Evolutionary conservation across 495 filamentous ascomycete genomes (phyloP).

Genomic region (Penicillium fimorum): DNA sequence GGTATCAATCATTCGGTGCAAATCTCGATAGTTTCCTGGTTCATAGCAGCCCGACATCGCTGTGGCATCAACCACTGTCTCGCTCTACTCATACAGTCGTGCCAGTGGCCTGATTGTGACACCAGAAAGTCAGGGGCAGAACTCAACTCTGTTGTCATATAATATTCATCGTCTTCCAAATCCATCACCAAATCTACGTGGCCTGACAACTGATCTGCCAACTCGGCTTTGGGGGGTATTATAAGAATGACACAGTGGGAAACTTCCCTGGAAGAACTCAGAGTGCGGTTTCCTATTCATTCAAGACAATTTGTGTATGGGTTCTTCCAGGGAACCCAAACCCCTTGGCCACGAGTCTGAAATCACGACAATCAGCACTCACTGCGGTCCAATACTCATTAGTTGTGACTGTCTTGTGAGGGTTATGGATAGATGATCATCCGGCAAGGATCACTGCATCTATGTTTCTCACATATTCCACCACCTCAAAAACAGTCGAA

Average conservation of each 20-base stretch:
- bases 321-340: background rate
- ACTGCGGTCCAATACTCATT: background rate
- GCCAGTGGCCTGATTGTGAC: conserved; percentile 13
- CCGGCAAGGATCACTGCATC: background rate
- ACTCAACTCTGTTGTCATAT: conserved; percentile 4
- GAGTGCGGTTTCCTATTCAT: background rate
- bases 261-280: conserved; percentile 1
- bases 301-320: background rate
- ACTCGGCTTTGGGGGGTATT: conserved; percentile 15
- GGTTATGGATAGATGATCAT: background rate
- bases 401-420: conserved; percentile 19
- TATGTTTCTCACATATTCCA: background rate
- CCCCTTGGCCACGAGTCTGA: background rate
- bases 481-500: background rate
- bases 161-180: conserved; percentile 18
- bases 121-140: background rate
- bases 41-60: background rate
- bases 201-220: conserved; percentile 10
- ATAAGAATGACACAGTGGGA: conserved; percentile 12
- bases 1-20: background rate
- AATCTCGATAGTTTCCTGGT: background rate
- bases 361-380: too few species aligned
- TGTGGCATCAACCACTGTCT: background rate
- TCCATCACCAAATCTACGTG: conserved; percentile 13
- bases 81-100: conserved; percentile 7